Evolutionary conservation across 163 green algal species (phyloP).

Genomic region (Volvox carteri): DNA sequence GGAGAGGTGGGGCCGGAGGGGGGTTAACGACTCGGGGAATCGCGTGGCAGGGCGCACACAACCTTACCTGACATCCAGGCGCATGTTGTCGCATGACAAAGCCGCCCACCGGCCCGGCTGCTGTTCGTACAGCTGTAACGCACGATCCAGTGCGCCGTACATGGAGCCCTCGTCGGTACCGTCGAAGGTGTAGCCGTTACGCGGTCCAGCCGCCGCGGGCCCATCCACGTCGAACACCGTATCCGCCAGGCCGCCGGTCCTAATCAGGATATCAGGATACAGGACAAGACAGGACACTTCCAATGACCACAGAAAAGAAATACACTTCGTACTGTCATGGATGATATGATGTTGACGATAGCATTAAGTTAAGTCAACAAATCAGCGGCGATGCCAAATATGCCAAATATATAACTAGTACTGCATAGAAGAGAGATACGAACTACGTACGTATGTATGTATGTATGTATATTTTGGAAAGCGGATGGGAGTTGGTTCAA

Average conservation of each 20-base stretch:
- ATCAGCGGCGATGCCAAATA: too few species aligned
- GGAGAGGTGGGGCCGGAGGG: neutral
- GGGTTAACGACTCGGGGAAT: neutral
- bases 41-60: neutral
- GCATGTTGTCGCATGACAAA: slow-evolving; percentile 79
- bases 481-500: too few species aligned
- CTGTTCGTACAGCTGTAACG: slow-evolving; percentile 75
- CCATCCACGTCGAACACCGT: slow-evolving; percentile 95
- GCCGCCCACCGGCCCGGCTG: slow-evolving; percentile 71
- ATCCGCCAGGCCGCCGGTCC: slow-evolving; percentile 95
- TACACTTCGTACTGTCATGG: too few species aligned
- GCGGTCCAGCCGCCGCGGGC: slow-evolving; percentile 51
- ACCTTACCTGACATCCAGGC: slow-evolving; percentile 45
- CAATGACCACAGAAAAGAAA: too few species aligned
- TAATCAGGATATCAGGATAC: slow-evolving; percentile 20
- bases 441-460: too few species aligned
- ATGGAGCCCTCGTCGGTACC: slow-evolving; percentile 85
- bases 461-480: too few species aligned
- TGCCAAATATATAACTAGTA: too few species aligned
- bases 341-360: too few species aligned
- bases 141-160: slow-evolving; percentile 79
- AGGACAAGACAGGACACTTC: too few species aligned
- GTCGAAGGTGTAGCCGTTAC: slow-evolving; percentile 93
- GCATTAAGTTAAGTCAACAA: too few species aligned
- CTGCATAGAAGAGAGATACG: too few species aligned